These are phyloP conservation scores for Clonostachys rosea DNA, from an alignment of 2,329 filamentous ascomycete species.

Conservation along the genomic window DNA sequence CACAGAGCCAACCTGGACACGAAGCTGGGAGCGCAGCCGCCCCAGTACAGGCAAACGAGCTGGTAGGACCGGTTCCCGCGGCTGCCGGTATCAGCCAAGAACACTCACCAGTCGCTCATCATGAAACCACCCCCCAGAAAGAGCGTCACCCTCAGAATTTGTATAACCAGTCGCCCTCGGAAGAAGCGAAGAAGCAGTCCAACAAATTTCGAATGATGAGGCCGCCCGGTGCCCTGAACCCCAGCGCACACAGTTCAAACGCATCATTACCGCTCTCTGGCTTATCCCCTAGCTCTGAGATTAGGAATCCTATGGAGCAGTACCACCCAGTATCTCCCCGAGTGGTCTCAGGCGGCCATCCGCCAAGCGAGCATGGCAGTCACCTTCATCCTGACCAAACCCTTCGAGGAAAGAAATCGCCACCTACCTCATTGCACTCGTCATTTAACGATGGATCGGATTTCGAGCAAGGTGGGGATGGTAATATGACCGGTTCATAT, in stretches of 20 bases:
- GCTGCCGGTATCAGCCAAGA: too few relatives aligned
- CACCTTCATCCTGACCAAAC: slow-evolving; percentile 36
- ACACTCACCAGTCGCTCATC: too few relatives aligned
- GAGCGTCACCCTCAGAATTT: slow-evolving; percentile 66
- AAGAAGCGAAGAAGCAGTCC: slow-evolving; percentile 64
- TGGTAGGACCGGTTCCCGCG: too few relatives aligned
- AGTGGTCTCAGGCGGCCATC: slow-evolving; percentile 8
- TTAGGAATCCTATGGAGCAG: slow-evolving; percentile 39
- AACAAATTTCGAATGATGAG: slow-evolving; percentile 92
- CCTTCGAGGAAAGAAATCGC: slow-evolving; percentile 66
- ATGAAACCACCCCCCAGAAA: slow-evolving; percentile 48
- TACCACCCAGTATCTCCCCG: slow-evolving; percentile 25
- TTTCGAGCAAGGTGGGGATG: slow-evolving; percentile 55
- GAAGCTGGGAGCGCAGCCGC: too few relatives aligned
- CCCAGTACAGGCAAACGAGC: too few relatives aligned
- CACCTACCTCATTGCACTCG: slow-evolving; percentile 72
- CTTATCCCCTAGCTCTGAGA: slow-evolving; percentile 38
- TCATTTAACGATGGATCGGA: slow-evolving; percentile 80
- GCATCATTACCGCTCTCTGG: slow-evolving; percentile 53
- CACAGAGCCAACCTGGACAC: slow-evolving; percentile 1
- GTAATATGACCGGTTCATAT: slow-evolving; percentile 14
- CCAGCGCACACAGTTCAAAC: slow-evolving; percentile 86
- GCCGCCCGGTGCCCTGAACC: slow-evolving; percentile 69
- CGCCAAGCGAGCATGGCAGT: slow-evolving; percentile 31
- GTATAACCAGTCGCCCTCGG: slow-evolving; percentile 64